phyloP scores from a whole-genome alignment of 2,329 filamentous ascomycete genomes.

The Fusarium solani-melongenae region DNA sequence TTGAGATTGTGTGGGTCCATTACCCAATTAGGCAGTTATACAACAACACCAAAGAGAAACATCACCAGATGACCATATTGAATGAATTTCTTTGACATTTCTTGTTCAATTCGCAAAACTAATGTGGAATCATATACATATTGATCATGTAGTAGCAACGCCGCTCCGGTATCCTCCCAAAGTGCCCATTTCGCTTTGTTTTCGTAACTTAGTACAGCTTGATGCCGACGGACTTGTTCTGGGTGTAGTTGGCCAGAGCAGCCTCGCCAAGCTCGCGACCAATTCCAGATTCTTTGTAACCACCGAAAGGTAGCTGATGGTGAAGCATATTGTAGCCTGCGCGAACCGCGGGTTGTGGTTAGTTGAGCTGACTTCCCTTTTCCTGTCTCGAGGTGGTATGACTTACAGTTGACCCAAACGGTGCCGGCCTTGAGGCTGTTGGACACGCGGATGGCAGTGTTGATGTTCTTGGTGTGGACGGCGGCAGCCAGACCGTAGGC shows the following conservation, averaged over 20 bases:
- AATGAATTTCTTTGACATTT: constrained; percentile 32
- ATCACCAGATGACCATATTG: constrained; percentile 5
- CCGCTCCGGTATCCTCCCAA: constrained; percentile 26
- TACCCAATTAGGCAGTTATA: constrained; percentile 1
- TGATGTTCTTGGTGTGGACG: constrained; percentile 84
- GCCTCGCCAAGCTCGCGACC: constrained; percentile 80
- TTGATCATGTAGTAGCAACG: constrained; percentile 36
- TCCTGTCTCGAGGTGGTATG: too few species aligned
- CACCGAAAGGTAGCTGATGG: constrained; percentile 75
- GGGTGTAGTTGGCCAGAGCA: constrained; percentile 74
- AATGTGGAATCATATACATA: constrained; percentile 39
- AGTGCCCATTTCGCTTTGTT: constrained; percentile 17
- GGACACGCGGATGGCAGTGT: constrained; percentile 83
- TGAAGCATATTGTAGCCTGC: constrained; percentile 80
- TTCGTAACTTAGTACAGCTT: constrained; percentile 39
- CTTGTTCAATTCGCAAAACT: constrained; percentile 29
- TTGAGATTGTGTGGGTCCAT: neutral
- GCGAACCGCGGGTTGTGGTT: too few species aligned
- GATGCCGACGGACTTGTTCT: constrained; percentile 74
- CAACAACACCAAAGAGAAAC: constrained; percentile 6
- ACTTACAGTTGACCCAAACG: constrained; percentile 68
- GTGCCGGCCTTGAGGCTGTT: constrained; percentile 79
- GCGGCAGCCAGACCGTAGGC: constrained; percentile 86
- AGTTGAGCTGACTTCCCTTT: too few species aligned
- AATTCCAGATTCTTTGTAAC: constrained; percentile 82